Evolutionary conservation across 2,329 filamentous ascomycete genomes (phyloP), one percentile per base, ranked within the genome.

Genomic region (Chaetomium sp.): DNA sequence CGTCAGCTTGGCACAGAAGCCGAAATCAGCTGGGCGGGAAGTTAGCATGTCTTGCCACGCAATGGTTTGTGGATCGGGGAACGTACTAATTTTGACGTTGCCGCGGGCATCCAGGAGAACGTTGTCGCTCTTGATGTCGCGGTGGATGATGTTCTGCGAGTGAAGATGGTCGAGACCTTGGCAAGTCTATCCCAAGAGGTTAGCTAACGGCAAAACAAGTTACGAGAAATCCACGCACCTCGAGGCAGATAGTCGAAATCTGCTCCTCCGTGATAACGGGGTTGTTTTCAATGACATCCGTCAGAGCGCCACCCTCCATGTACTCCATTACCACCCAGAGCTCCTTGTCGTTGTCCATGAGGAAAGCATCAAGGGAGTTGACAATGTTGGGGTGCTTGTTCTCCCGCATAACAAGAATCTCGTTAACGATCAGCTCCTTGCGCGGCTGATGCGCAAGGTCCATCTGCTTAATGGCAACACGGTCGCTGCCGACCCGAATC

Each of bases 251-350:
- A 5, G 94, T 97, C 10, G 95, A 92, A 74, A 99, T 99, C 77
- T 99, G 95, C 75, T 97, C 92, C 78, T 99, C 95, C 5, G 90
- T 92, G 72, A 99, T 97, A 64, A 89, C 87, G 2, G 90, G 86
- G 78, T 98, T 99, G 80, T 98, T 97, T 79, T 99, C 95, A 78
- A 99, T 99, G 66, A 99, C 93, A 82, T 99, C 95, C 1, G 95
- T 99, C 77, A 99, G 81, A 67, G 95, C 92, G 80, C 95, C 95
- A 72, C 95, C 95, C 80, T 99, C 95, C 95, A 99, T 99, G 74
- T 93, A 99, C 80, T 99, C 95, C 95, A 99, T 97, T 60, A 99
- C 94, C 12, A 99, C 93, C 95, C 95, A 99, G n/a, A 99, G 85
- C 77, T 99, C 95, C 62, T 91, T 87, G 73, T 91, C 93, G 77